Conservation (phyloP, 352 stramenopile genomes). For the Phytophthora colocasiae region DNA sequence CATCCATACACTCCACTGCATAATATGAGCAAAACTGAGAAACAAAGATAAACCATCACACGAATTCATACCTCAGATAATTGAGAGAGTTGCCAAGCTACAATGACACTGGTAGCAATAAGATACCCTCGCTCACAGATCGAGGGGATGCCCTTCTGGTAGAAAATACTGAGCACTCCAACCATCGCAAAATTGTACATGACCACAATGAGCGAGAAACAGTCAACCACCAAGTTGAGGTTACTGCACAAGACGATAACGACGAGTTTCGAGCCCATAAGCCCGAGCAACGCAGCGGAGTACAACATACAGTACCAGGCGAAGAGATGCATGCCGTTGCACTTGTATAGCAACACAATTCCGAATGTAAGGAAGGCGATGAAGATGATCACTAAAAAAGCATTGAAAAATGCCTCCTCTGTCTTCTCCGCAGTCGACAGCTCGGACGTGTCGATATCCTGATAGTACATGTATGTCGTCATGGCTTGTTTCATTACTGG, state of each 20-base stretch:
- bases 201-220: slow-evolving; percentile 61
- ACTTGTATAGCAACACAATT: slow-evolving; percentile 88
- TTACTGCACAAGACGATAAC: slow-evolving; percentile 63
- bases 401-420: slow-evolving; percentile 74
- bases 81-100: slow-evolving; percentile 96
- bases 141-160: slow-evolving; percentile 81
- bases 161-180: slow-evolving; percentile 88
- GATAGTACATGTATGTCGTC: slow-evolving; percentile 84
- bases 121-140: slow-evolving; percentile 92
- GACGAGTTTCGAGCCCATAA: slow-evolving; percentile 79
- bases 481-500: slow-evolving; percentile 56
- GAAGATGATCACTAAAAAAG: slow-evolving; percentile 81
- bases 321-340: slow-evolving; percentile 80
- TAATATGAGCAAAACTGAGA: background rate
- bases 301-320: slow-evolving; percentile 82
- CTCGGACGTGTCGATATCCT: slow-evolving; percentile 64
- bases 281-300: slow-evolving; percentile 68
- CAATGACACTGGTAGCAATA: slow-evolving; percentile 93
- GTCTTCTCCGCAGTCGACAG: slow-evolving; percentile 54
- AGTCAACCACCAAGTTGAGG: slow-evolving; percentile 62
- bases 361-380: slow-evolving; percentile 81
- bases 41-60: background rate
- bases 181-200: slow-evolving; percentile 93
- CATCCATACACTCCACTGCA: slow-evolving; percentile 88
- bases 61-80: slow-evolving; percentile 91